phyloP scores from a whole-genome alignment of 192 early-diverging fungal genomes.

The Chytriomyces sp. region DNA sequence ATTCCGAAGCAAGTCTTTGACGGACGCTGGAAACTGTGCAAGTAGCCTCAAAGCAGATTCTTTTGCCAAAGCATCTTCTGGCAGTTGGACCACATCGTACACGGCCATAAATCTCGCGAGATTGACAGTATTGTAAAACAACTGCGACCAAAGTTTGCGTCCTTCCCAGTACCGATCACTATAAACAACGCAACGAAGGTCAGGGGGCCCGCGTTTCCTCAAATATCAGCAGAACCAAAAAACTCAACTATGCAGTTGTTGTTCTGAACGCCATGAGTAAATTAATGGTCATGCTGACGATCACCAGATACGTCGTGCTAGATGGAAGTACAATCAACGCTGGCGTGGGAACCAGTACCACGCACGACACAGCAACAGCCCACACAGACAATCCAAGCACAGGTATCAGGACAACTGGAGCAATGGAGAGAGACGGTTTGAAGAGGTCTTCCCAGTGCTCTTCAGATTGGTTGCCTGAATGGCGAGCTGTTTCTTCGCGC shows the following conservation, averaged over 20 bases:
- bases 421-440: no score
- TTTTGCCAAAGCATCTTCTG: conserved; percentile 52
- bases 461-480: no score
- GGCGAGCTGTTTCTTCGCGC: no score
- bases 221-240: not conserved
- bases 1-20: conserved; percentile 79
- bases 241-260: conserved; percentile 64
- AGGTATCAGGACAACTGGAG: no score
- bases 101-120: conserved; percentile 64
- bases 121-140: conserved; percentile 74
- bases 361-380: no score
- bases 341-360: no score
- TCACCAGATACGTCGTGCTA: not conserved
- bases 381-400: no score
- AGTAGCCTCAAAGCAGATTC: conserved; percentile 68
- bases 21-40: conserved; percentile 73
- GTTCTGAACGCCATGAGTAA: conserved; percentile 83
- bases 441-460: no score
- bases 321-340: no score
- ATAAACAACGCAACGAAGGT: not conserved
- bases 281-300: conserved; percentile 8
- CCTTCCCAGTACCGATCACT: conserved; percentile 74
- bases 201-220: not conserved
- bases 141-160: conserved; percentile 76
- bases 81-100: not conserved